Conservation (phyloP, 1,139 yeast species). For the Blastobotrys capitulatus region DNA sequence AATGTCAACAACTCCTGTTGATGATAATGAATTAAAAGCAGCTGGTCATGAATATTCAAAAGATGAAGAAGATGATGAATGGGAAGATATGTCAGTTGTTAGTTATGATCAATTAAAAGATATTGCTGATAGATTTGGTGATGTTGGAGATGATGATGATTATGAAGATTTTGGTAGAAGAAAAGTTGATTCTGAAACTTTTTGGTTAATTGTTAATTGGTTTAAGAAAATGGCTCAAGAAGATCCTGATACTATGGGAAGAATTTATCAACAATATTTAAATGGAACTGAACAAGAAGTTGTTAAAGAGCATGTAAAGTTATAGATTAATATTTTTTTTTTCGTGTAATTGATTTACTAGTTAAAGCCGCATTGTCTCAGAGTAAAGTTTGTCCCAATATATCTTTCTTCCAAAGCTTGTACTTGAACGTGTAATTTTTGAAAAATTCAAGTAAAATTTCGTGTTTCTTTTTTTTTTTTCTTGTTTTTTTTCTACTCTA, state of each 20-base stretch:
- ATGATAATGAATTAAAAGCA: conserved; percentile 27
- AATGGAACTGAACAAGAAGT: conserved; percentile 53
- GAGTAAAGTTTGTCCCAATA: background rate
- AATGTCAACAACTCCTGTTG: conserved; percentile 40
- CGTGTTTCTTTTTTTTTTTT: too few relatives aligned
- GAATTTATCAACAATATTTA: conserved; percentile 44
- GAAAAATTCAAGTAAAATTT: background rate
- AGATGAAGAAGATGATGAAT: conserved; percentile 37
- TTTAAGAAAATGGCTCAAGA: conserved; percentile 58
- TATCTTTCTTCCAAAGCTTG: background rate
- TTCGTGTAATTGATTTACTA: too few relatives aligned
- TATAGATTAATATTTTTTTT: background rate
- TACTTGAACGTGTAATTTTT: too few relatives aligned
- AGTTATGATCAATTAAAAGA: conserved; percentile 5
- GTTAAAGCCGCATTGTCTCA: too few relatives aligned
- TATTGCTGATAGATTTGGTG: conserved; percentile 10
- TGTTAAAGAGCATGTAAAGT: conserved; percentile 24
- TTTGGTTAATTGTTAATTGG: conserved; percentile 49
- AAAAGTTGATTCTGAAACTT: conserved; percentile 25
- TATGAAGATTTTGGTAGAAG: conserved; percentile 1
- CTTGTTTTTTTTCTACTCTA: too few relatives aligned
- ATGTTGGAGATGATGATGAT: background rate
- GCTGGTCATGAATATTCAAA: conserved; percentile 5
- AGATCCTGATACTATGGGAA: conserved; percentile 50
- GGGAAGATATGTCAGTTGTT: conserved; percentile 68